Evolutionary conservation across 768 basidiomycete species (phyloP), one percentile per base, ranked within the genome.

Genomic region (Russula griseocarnosa): DNA sequence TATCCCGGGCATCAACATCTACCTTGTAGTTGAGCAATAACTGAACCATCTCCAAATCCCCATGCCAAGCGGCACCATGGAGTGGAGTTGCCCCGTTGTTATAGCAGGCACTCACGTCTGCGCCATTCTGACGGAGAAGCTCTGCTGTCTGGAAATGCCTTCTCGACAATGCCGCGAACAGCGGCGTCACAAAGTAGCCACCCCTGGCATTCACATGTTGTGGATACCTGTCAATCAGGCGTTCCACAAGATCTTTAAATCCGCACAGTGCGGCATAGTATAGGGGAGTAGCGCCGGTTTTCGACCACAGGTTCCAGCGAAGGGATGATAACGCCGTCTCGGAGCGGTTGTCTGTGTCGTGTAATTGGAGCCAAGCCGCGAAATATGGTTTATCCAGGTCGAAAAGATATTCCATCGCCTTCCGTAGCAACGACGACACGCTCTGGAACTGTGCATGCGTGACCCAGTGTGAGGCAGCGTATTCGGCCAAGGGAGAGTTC

Each of bases 321-420:
- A 52, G 8, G 30, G 30, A 10, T 16, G 20, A 4, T 18, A 13
- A 3, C 5, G 7, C 5, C 8, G 0, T 18, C 6, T 18, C 3
- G 9, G 7, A 2, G 4, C 5, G 1, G 16, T 7, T 7, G n/a
- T 53, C 52, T 13, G 34, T 34, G 11, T 53, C n/a, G n/a, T 34
- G 20, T n/a, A 53, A 53, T 20, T 5, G 20, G 20, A 53, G 20
- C 52, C 32, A 53, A 11, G 52, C 30, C 8, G 18, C 4, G 3
- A 53, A 53, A 53, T 53, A 22, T 53, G 52, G 52, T 18, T 53
- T 53, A 18, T 53, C 52, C 11, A 11, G 5, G 20, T 53, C 52
- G 20, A 53, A 53, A 0, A 53, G 30, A 13, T n/a, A 32, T 34
- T 53, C 18, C 52, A 53, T 32, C 7, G 16, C 20, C 10, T 18